Conservation (phyloP, 768 basidiomycete genomes). For the Hypholoma sublateritium region DNA sequence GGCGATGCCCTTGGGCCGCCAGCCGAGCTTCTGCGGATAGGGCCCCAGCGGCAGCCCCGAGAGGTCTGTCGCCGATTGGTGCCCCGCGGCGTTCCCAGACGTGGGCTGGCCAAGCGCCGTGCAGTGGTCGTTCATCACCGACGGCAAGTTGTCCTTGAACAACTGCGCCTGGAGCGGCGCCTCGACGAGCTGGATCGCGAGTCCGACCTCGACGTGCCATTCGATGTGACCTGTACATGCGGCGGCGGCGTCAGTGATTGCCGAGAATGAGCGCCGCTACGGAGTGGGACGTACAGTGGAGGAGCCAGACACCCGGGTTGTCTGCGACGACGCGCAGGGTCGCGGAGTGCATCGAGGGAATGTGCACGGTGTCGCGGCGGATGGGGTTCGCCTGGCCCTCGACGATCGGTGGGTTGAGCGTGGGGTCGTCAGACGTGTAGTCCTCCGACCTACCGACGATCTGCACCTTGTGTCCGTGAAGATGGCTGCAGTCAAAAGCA, state of each 20-base stretch:
- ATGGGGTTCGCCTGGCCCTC: slow-evolving; percentile 69
- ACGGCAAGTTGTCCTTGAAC: slow-evolving; percentile 49
- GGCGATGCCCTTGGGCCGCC: slow-evolving; percentile 70
- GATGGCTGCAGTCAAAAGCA: slow-evolving; percentile 52
- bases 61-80: slow-evolving; percentile 67
- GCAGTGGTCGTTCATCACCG: slow-evolving; percentile 72
- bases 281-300: slow-evolving; percentile 60
- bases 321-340: slow-evolving; percentile 82
- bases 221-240: slow-evolving; percentile 66
- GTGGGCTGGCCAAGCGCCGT: slow-evolving; percentile 51
- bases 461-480: neutral
- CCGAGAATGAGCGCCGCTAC: slow-evolving; percentile 1
- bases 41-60: slow-evolving; percentile 66
- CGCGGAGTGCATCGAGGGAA: slow-evolving; percentile 67
- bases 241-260: no score
- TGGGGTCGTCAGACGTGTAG: slow-evolving; percentile 70
- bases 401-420: slow-evolving; percentile 16
- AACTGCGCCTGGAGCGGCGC: slow-evolving; percentile 74
- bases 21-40: slow-evolving; percentile 69
- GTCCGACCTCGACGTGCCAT: slow-evolving; percentile 83
- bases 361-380: slow-evolving; percentile 85
- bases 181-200: slow-evolving; percentile 83
- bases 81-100: slow-evolving; percentile 88
- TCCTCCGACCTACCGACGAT: slow-evolving; percentile 32
- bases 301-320: slow-evolving; percentile 90